These are phyloP conservation scores for Alternaria longipes DNA, from an alignment of 2,329 filamentous ascomycete genomes.

Conservation along the genomic window DNA sequence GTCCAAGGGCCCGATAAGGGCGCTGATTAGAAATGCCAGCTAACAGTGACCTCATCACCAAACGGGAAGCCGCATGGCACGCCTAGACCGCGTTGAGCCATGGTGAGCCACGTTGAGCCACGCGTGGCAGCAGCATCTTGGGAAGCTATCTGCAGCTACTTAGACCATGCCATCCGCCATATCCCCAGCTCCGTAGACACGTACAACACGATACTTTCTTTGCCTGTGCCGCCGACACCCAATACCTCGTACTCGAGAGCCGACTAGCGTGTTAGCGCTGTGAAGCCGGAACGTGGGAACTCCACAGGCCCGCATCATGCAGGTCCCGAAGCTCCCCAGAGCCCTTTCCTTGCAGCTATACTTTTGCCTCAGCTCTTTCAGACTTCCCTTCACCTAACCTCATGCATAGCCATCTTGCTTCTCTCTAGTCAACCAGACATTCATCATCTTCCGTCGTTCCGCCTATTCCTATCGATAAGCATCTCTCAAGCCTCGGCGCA, in stretches of 20 bases:
- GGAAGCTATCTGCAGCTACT: not conserved
- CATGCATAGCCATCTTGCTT: not conserved
- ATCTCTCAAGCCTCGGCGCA: conserved; percentile 17
- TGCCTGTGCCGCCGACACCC: not conserved
- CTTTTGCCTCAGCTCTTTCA: not conserved
- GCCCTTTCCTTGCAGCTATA: conserved; percentile 7
- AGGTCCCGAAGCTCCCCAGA: conserved; percentile 26
- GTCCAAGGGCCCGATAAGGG: conserved; percentile 32
- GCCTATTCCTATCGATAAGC: conserved; percentile 28
- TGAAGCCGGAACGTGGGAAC: conserved; percentile 15
- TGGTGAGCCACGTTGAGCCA: conserved; percentile 20
- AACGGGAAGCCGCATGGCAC: conserved; percentile 14
- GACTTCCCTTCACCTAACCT: not conserved
- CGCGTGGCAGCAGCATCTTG: not conserved
- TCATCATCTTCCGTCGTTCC: not conserved
- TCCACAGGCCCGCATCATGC: conserved; percentile 22
- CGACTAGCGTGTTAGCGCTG: conserved; percentile 7
- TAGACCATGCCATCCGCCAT: not conserved
- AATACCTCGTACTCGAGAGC: not conserved
- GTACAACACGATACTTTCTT: too few species aligned
- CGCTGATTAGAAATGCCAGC: conserved; percentile 38
- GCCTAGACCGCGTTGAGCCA: conserved; percentile 12
- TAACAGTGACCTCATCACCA: conserved; percentile 31
- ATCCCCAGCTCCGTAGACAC: not conserved
- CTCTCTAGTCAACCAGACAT: not conserved